Base-by-base conservation (phyloP, 2,329 filamentous ascomycete species). In the Ophiosphaerella narmari region DNA sequence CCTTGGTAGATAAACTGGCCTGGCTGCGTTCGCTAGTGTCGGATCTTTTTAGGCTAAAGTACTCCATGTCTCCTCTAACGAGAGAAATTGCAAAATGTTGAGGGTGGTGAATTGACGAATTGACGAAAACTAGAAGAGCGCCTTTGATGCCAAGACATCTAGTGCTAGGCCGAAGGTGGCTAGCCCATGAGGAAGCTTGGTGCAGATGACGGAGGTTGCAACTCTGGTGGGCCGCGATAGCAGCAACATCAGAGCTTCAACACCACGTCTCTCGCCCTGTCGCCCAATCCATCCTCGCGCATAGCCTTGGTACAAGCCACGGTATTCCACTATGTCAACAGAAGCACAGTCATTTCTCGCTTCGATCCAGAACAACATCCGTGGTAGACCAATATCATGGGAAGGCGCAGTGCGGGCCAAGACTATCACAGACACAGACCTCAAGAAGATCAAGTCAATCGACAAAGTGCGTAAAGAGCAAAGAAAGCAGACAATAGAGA, bases 381-480 rank as follows among this genome's bases (percentile, higher is more conserved):
- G 94, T 71, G 89, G 90, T 71, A 86, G 94, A 63, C 92, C 92
- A 60, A 96, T 99, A 77, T 92, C 93, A 50, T 99, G 94, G 94
- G 93, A 97, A 76, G 93, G 93, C 67, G 92, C 93, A 67, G 91
- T 96, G 62, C 86, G 94, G 74, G 91, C 91, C 65, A 91, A 92
- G 74, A 94, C 91, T 69, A 89, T 99, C 76, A 96, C 90, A 50
- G 93, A 97, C 63, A 87, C 89, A 63, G 93, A 99, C 76, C 85
- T 97, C 65, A 90, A 89, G 79, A 93, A 92, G 82, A 96, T 99
- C 78, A 92, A 92, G 75, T 90, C 92, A 54, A 90, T 97, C 65
- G 94, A 97, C 75, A 97, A 97, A 78, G 90, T 94, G 61, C 89
- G 91, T 75, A 94, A 91, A 75, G 94, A 97, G 63, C 89, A 91